These are phyloP conservation scores for Trichoderma asperellum DNA, from an alignment of 2,329 filamentous ascomycete species.

Conservation along the genomic window DNA sequence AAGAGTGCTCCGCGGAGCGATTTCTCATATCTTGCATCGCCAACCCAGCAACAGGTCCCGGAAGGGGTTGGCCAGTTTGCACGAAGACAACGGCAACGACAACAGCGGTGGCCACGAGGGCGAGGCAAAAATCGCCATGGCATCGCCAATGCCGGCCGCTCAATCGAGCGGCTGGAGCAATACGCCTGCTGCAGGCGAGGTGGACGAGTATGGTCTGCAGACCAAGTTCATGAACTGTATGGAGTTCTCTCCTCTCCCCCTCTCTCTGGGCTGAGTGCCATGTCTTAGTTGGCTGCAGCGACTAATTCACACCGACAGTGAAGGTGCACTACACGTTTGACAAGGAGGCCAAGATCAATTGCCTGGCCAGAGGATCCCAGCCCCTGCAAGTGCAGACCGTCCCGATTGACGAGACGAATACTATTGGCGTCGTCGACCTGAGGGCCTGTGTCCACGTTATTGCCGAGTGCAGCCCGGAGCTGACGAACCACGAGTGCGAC, in stretches of 20 bases:
- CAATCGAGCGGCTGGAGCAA: conserved; percentile 41
- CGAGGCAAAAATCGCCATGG: conserved; percentile 41
- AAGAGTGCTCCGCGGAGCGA: neutral
- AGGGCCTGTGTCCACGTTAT: conserved; percentile 86
- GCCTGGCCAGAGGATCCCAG: conserved; percentile 82
- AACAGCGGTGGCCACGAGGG: conserved; percentile 1
- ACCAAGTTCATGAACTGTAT: conserved; percentile 69
- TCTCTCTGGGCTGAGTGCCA: conserved; percentile 4
- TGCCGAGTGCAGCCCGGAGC: conserved; percentile 77
- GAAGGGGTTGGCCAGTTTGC: conserved; percentile 13
- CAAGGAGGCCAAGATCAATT: conserved; percentile 83
- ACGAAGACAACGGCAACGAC: conserved; percentile 11
- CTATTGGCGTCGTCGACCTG: conserved; percentile 87
- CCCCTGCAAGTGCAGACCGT: conserved; percentile 79
- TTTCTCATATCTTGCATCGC: conserved; percentile 14
- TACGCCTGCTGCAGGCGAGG: conserved; percentile 39
- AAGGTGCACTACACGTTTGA: conserved; percentile 98
- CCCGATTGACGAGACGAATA: conserved; percentile 74
- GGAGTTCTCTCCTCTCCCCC: conserved; percentile 36
- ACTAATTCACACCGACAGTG: conserved; percentile 57
- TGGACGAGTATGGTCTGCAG: conserved; percentile 57
- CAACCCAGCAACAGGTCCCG: conserved; percentile 24
- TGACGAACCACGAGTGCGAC: conserved; percentile 70
- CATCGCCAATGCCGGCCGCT: conserved; percentile 44
- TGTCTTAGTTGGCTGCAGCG: conserved; percentile 12